These are phyloP conservation scores for Dothistroma septosporum DNA, from an alignment of 2,329 filamentous ascomycete species.

Conservation along the genomic window DNA sequence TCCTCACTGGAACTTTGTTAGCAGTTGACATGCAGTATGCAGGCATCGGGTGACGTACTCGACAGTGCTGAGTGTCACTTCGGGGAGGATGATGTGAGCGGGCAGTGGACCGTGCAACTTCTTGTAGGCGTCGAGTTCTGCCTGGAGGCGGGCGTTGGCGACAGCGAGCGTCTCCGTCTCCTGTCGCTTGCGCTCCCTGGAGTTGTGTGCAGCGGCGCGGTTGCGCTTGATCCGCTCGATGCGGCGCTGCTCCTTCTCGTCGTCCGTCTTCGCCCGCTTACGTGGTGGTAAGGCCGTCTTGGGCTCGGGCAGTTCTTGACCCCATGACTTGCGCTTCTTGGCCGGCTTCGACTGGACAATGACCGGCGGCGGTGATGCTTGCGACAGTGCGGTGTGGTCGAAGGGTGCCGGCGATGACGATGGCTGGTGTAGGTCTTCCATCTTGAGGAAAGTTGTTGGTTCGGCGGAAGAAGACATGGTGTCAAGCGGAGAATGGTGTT, in stretches of 20 bases:
- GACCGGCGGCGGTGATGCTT: conserved; percentile 28
- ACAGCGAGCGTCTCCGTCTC: conserved; percentile 79
- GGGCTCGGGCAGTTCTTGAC: conserved; percentile 90
- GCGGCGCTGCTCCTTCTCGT: conserved; percentile 96
- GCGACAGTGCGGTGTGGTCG: conserved; percentile 10
- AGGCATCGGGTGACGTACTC: conserved; percentile 12
- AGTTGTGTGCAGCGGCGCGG: conserved; percentile 92
- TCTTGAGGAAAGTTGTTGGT: conserved; percentile 18
- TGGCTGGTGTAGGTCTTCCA: conserved; percentile 25
- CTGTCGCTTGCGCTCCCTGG: conserved; percentile 83
- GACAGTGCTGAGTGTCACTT: conserved; percentile 31
- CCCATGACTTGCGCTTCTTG: conserved; percentile 79
- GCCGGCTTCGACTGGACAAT: conserved; percentile 32
- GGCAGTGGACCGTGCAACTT: conserved; percentile 32
- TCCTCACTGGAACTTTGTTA: conserved; percentile 4
- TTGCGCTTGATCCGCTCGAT: conserved; percentile 97
- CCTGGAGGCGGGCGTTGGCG: conserved; percentile 30
- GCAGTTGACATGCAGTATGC: neutral
- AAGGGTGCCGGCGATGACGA: conserved; percentile 20
- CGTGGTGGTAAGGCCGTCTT: conserved; percentile 94
- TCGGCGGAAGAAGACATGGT: conserved; percentile 12
- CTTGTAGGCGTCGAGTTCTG: conserved; percentile 32
- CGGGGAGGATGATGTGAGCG: conserved; percentile 30
- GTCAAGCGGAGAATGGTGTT: conserved; percentile 3
- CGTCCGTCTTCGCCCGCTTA: conserved; percentile 97